Conservation (phyloP, 257 asterid genomes). For the Fraxinus excelsior region DNA sequence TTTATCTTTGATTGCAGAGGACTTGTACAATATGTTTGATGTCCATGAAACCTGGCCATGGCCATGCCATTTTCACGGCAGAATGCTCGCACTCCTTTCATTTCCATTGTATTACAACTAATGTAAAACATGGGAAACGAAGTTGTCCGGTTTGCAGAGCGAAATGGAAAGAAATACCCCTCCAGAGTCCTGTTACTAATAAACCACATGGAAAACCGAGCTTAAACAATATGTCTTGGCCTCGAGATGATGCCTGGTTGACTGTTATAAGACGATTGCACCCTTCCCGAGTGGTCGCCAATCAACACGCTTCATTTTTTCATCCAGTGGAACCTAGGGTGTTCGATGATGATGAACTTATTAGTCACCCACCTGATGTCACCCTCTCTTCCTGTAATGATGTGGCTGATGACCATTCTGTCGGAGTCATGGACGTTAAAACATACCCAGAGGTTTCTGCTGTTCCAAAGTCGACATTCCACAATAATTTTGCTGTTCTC, state of each 20-base stretch:
- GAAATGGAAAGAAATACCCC: conserved; percentile 88
- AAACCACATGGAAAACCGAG: conserved; percentile 41
- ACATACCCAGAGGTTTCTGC: conserved; percentile 70
- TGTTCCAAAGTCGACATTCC: conserved; percentile 47
- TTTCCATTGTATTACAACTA: conserved; percentile 81
- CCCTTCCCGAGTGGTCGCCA: conserved; percentile 39
- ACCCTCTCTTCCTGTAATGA: conserved; percentile 25
- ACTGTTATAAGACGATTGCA: conserved; percentile 47
- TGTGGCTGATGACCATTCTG: conserved; percentile 20
- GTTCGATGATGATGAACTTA: conserved; percentile 76
- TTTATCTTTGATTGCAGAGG: conserved; percentile 46
- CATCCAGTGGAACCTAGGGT: conserved; percentile 53
- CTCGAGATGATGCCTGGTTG: conserved; percentile 49
- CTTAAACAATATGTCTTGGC: conserved; percentile 34
- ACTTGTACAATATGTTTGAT: conserved; percentile 81
- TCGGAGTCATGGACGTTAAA: conserved; percentile 49
- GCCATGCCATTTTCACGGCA: conserved; percentile 93
- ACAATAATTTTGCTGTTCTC: conserved; percentile 53
- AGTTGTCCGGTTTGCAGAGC: conserved; percentile 88
- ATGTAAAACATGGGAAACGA: conserved; percentile 81
- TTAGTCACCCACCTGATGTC: conserved; percentile 28
- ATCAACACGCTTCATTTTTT: conserved; percentile 30
- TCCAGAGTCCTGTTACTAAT: conserved; percentile 47
- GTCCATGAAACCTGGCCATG: conserved; percentile 69
- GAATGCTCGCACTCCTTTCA: conserved; percentile 95